Conservation (phyloP, 2,329 filamentous ascomycete species). For the Phaeomoniella chlamydospora region DNA sequence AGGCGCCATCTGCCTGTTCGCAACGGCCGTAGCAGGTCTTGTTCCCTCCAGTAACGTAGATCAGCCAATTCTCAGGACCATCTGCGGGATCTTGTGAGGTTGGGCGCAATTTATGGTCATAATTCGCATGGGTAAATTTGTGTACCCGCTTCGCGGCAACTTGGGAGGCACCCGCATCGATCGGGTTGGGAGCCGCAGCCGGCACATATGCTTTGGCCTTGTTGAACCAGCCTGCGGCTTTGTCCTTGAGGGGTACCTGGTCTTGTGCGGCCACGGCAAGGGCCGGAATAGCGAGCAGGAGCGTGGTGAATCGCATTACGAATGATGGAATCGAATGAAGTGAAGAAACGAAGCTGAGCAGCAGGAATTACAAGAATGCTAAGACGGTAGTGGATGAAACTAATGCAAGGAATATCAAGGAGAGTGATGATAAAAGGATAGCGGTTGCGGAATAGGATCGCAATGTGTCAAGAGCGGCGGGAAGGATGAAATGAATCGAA, state of each 20-base stretch:
- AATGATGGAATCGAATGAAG: not conserved
- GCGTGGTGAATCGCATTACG: slow-evolving; percentile 38
- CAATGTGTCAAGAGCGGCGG: too few species aligned
- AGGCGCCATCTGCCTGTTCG: slow-evolving; percentile 36
- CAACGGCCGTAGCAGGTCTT: slow-evolving; percentile 49
- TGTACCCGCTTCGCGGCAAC: slow-evolving; percentile 36
- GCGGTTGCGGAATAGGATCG: too few species aligned
- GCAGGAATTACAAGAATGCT: not conserved
- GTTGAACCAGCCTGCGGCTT: slow-evolving; percentile 31
- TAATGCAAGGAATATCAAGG: not conserved
- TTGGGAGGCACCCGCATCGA: slow-evolving; percentile 28
- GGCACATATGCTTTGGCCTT: slow-evolving; percentile 40
- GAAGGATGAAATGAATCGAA: too few species aligned
- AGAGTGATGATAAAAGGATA: not conserved
- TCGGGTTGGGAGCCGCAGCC: slow-evolving; percentile 19
- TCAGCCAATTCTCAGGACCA: slow-evolving; percentile 35
- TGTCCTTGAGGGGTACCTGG: slow-evolving; percentile 36
- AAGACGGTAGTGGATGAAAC: not conserved
- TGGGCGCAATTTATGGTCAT: slow-evolving; percentile 35
- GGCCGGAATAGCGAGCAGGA: slow-evolving; percentile 37
- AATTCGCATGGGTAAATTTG: slow-evolving; percentile 40
- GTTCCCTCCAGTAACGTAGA: slow-evolving; percentile 50
- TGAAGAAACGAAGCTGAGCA: not conserved
- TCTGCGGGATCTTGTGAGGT: slow-evolving; percentile 10
- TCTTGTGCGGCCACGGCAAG: slow-evolving; percentile 34